Conservation (phyloP, 345 rosid genomes). For the Adansonia digitata region DNA sequence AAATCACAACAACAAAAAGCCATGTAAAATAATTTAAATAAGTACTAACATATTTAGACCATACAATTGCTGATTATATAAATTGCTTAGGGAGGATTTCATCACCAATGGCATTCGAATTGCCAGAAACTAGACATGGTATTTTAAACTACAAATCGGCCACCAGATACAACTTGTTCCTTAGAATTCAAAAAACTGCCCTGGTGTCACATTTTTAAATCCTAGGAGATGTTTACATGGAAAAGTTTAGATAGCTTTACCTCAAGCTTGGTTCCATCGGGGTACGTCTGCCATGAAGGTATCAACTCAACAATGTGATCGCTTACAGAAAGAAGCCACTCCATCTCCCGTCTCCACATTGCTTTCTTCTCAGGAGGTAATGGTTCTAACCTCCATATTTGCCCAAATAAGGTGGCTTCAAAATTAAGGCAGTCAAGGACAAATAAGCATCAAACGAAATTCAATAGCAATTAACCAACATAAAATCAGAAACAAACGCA, state of each 20-base stretch:
- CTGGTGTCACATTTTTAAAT: neutral
- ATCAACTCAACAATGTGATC: slow-evolving; percentile 95
- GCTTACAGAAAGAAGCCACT: slow-evolving; percentile 90
- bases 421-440: neutral
- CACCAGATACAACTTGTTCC: neutral
- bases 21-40: neutral
- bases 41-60: neutral
- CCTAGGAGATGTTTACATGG: neutral
- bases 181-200: neutral
- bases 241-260: slow-evolving; percentile 29
- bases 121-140: neutral
- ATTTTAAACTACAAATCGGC: slow-evolving; percentile 6
- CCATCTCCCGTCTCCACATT: slow-evolving; percentile 98
- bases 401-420: slow-evolving; percentile 91
- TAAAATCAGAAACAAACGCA: neutral
- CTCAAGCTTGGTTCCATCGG: slow-evolving; percentile 96
- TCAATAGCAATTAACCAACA: slow-evolving; percentile 1
- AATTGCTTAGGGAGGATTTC: neutral
- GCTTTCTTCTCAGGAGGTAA: slow-evolving; percentile 74
- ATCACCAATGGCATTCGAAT: neutral
- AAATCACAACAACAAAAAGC: slow-evolving; percentile 1
- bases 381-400: slow-evolving; percentile 96
- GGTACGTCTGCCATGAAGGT: slow-evolving; percentile 94
- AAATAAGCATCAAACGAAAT: slow-evolving; percentile 8
- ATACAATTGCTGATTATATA: neutral